Percentiles rank a stretch among this genome's conserved stretches.
These are phyloP conservation scores for Colletotrichum spaethianum DNA, from an alignment of 2,329 filamentous ascomycete genomes.

Conservation along the genomic window DNA sequence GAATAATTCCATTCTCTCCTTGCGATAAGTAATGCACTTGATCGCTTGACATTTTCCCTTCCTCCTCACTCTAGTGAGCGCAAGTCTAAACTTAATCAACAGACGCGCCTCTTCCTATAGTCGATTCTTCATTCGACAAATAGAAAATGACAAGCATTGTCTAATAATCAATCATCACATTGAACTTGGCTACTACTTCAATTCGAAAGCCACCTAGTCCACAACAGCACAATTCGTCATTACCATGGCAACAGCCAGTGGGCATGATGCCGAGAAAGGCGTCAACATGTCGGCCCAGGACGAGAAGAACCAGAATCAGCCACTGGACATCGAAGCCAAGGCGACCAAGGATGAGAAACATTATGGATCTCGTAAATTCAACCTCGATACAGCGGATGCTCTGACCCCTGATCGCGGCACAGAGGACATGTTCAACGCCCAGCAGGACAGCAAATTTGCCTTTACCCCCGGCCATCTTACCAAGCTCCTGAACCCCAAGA, in stretches of 20 bases:
- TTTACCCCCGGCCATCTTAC: conserved; percentile 81
- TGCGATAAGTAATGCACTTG: neutral
- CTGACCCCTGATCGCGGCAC: conserved; percentile 73
- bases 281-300: conserved; percentile 7
- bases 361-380: conserved; percentile 35
- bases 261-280: conserved; percentile 30
- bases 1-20: neutral
- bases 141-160: neutral
- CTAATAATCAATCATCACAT: neutral
- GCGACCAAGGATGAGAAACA: conserved; percentile 9
- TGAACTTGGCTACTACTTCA: neutral
- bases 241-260: conserved; percentile 24
- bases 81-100: neutral
- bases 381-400: conserved; percentile 49
- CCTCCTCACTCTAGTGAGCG: neutral
- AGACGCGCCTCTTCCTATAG: neutral
- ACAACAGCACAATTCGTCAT: neutral
- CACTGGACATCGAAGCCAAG: conserved; percentile 21
- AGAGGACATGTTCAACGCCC: conserved; percentile 77
- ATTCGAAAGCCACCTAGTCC: neutral
- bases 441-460: conserved; percentile 77
- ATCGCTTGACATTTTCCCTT: neutral
- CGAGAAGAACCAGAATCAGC: conserved; percentile 12
- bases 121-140: neutral
- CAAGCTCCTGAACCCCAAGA: conserved; percentile 87